A percentile compares a stretch with the other conserved stretches of the same genome.
Evolutionary conservation across 352 stramenopile species (phyloP).

Genomic region (Phytophthora aleatoria): DNA sequence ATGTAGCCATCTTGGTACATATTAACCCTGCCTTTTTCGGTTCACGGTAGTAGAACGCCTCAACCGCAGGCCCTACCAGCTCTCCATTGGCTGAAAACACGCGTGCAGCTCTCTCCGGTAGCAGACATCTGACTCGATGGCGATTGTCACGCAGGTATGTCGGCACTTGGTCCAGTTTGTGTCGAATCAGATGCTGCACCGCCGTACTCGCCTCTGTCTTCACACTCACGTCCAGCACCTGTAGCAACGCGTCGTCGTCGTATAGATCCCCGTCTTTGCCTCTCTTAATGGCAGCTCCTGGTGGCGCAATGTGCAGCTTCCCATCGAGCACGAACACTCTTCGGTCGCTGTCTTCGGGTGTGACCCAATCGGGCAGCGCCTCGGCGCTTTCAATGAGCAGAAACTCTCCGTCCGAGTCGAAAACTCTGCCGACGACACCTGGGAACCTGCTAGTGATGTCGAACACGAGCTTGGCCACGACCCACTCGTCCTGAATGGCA

Average conservation of each 20-base stretch:
- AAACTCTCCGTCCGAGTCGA: slow-evolving; percentile 74
- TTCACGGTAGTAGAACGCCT: slow-evolving; percentile 81
- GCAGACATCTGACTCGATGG: slow-evolving; percentile 53
- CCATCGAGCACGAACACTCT: slow-evolving; percentile 56
- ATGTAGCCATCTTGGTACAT: slow-evolving; percentile 61
- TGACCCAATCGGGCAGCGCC: slow-evolving; percentile 65
- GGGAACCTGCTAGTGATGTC: slow-evolving; percentile 43
- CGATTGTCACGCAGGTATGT: slow-evolving; percentile 52
- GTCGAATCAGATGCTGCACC: slow-evolving; percentile 48
- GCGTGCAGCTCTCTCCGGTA: slow-evolving; percentile 39
- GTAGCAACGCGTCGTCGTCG: slow-evolving; percentile 39
- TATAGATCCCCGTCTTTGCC: slow-evolving; percentile 21
- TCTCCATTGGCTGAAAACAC: slow-evolving; percentile 38
- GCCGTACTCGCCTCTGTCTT: slow-evolving; percentile 36
- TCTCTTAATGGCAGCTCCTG: slow-evolving; percentile 7
- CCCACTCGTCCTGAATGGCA: slow-evolving; percentile 78
- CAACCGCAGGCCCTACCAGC: slow-evolving; percentile 53
- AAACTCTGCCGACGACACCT: slow-evolving; percentile 43
- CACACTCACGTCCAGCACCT: slow-evolving; percentile 30
- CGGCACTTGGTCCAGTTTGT: slow-evolving; percentile 48
- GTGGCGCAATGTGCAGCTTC: slow-evolving; percentile 48
- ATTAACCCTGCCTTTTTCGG: slow-evolving; percentile 49
- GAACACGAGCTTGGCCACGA: slow-evolving; percentile 54
- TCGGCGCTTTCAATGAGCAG: slow-evolving; percentile 81
- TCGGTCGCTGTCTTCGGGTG: slow-evolving; percentile 53